Conservation (phyloP, 75 land plant genomes). For the Cupressus sempervirens region DNA sequence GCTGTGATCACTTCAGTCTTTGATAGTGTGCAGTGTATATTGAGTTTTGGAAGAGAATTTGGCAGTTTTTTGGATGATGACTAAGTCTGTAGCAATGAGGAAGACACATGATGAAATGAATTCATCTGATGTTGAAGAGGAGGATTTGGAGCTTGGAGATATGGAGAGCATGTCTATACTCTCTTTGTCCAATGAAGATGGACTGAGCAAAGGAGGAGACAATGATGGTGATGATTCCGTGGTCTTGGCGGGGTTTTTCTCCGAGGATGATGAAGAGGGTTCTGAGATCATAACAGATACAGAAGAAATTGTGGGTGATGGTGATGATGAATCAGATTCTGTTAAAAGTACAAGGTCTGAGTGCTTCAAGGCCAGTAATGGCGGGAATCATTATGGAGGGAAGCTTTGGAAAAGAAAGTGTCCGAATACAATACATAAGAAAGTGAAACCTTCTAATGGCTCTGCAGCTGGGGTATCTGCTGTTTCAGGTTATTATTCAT, state of each 20-base stretch:
- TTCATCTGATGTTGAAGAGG: conserved; percentile 6
- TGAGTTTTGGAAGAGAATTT: background rate
- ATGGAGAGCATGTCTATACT: background rate
- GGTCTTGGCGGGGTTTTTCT: conserved; percentile 3
- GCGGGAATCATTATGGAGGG: background rate
- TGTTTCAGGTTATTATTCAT: background rate
- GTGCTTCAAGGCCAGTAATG: background rate
- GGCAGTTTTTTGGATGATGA: background rate
- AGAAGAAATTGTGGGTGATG: conserved; percentile 5
- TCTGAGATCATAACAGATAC: background rate
- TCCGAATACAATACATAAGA: background rate
- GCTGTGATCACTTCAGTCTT: background rate
- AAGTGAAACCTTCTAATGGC: conserved; percentile 1
- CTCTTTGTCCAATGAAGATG: background rate
- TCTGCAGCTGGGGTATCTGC: conserved; percentile 8
- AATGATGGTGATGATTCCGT: background rate
- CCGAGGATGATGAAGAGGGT: conserved; percentile 4
- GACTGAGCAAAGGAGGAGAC: background rate
- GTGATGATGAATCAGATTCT: background rate
- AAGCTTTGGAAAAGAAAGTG: background rate
- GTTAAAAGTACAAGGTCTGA: background rate
- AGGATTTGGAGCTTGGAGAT: background rate
- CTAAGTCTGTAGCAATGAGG: conserved; percentile 1
- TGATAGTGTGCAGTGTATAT: background rate
- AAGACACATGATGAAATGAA: conserved; percentile 6